Conservation (phyloP, 805 yeast genomes). For the Komagataella pastoris region DNA sequence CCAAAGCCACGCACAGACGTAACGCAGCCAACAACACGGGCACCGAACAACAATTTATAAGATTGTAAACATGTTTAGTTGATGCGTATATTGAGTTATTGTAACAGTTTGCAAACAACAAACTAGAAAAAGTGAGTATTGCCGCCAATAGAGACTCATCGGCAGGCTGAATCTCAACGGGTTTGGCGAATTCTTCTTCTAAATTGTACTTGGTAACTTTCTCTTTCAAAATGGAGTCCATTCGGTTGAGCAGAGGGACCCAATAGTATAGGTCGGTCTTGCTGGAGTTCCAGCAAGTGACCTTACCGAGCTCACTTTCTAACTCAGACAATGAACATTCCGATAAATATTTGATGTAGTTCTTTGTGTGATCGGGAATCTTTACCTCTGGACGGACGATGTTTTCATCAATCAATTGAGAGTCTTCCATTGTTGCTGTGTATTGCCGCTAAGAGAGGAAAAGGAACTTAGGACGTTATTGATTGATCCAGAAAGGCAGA, state of each 20-base stretch:
- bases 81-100: slow-evolving; percentile 60
- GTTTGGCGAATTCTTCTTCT: slow-evolving; percentile 28
- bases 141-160: slow-evolving; percentile 38
- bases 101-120: slow-evolving; percentile 55
- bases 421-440: neutral
- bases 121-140: slow-evolving; percentile 46
- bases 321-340: neutral
- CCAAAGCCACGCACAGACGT: slow-evolving; percentile 44
- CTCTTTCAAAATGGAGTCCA: slow-evolving; percentile 52
- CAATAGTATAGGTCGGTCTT: slow-evolving; percentile 52
- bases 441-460: neutral
- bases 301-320: neutral
- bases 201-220: slow-evolving; percentile 41
- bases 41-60: slow-evolving; percentile 48
- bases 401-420: neutral
- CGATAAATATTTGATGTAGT: neutral
- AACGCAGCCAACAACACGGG: slow-evolving; percentile 47
- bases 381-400: neutral
- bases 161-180: slow-evolving; percentile 25
- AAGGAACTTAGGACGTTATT: neutral
- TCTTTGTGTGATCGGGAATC: neutral
- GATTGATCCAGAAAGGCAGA: neutral
- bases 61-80: slow-evolving; percentile 39
- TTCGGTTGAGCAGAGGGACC: slow-evolving; percentile 62
- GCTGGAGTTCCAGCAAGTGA: slow-evolving; percentile 22